Conservation (phyloP, 2,329 filamentous ascomycete genomes). For the Sclerotinia trifoliorum region DNA sequence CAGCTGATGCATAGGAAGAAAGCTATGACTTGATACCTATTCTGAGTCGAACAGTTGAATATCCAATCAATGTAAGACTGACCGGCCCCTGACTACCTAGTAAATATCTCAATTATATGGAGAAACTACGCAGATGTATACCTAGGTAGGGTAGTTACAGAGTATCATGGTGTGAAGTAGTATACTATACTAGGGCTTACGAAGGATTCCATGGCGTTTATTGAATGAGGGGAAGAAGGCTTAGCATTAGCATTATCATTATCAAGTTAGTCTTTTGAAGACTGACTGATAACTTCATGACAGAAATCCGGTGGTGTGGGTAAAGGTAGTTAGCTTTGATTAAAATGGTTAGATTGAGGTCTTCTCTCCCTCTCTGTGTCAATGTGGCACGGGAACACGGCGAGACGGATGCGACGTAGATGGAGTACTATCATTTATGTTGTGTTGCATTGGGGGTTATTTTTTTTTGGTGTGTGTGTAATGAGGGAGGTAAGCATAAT, state of each 20-base stretch:
- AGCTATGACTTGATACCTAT: too few relatives aligned
- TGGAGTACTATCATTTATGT: neutral
- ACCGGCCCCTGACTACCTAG: too few relatives aligned
- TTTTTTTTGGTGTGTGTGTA: neutral
- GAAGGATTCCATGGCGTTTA: slow-evolving; percentile 18
- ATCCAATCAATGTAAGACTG: too few relatives aligned
- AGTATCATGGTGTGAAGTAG: too few relatives aligned
- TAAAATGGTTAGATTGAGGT: neutral
- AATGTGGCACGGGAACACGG: slow-evolving; percentile 2
- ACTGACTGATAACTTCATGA: neutral
- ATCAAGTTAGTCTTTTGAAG: neutral
- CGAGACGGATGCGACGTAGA: slow-evolving; percentile 13
- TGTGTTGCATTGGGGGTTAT: slow-evolving; percentile 6
- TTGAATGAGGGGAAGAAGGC: slow-evolving; percentile 12
- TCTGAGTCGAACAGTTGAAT: too few relatives aligned
- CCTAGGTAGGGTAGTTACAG: too few relatives aligned
- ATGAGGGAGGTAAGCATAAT: slow-evolving; percentile 1
- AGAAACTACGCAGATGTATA: too few relatives aligned
- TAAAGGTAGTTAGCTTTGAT: neutral
- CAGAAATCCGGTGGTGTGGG: slow-evolving; percentile 8
- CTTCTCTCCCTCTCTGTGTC: neutral
- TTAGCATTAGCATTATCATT: slow-evolving; percentile 6
- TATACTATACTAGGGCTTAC: neutral
- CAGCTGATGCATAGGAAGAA: too few relatives aligned
- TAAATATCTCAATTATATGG: too few relatives aligned